Conservation (phyloP, 139 green algal genomes). For the Chlamydomonas incerta region DNA sequence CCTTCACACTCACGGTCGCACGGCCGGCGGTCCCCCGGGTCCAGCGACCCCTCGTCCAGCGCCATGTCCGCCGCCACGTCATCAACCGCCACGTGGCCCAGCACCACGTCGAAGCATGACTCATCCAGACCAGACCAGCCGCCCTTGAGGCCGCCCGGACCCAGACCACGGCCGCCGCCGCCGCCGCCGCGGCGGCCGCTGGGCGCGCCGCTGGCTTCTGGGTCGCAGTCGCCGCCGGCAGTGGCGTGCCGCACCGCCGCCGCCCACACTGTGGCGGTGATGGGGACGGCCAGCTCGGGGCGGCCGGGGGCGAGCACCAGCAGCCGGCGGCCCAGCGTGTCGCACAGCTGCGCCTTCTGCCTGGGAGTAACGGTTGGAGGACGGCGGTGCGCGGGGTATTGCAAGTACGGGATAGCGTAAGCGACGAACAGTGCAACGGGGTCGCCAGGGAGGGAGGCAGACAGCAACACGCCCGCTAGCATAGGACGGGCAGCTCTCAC, state of each 20-base stretch:
- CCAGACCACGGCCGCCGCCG: background rate
- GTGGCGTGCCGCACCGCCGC: background rate
- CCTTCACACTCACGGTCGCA: background rate
- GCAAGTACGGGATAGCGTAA: too few species aligned
- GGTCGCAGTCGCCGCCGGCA: background rate
- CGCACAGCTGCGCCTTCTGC: constrained; percentile 23
- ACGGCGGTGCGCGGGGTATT: too few species aligned
- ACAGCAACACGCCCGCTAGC: too few species aligned
- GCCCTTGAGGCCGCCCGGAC: background rate
- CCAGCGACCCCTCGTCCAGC: constrained; percentile 8
- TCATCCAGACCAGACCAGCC: constrained; percentile 21
- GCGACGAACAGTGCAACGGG: too few species aligned
- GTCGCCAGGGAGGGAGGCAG: too few species aligned
- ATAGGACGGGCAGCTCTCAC: too few species aligned
- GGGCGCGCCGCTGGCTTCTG: background rate
- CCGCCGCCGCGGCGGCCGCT: background rate
- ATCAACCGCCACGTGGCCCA: background rate
- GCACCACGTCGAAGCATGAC: constrained; percentile 1
- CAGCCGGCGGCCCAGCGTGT: background rate
- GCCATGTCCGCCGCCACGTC: background rate
- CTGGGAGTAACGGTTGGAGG: background rate
- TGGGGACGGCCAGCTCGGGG: constrained; percentile 18
- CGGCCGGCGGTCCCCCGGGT: background rate
- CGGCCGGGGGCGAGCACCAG: background rate
- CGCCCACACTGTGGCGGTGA: constrained; percentile 37